A percentile compares a stretch with the other conserved stretches of the same genome.
Conservation (phyloP, 345 rosid genomes). For the Viola odorata region DNA sequence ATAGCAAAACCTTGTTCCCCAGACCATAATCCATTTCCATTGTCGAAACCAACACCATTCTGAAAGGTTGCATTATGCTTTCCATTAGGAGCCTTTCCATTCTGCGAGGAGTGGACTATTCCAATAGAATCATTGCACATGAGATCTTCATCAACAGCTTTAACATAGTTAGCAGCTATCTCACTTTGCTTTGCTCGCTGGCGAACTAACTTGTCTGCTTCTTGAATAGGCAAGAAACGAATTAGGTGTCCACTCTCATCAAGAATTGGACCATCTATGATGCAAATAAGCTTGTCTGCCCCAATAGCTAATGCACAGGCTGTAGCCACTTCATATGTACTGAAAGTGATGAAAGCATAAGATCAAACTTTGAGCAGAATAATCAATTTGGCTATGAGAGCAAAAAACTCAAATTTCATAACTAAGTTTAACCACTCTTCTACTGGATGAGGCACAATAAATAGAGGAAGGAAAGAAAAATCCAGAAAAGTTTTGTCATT, state of each 20-base stretch:
- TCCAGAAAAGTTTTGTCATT: background rate
- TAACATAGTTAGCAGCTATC: conserved; percentile 78
- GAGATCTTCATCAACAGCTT: conserved; percentile 63
- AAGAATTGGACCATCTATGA: conserved; percentile 83
- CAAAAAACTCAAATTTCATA: no score
- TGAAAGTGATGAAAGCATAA: conserved; percentile 30
- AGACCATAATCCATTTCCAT: conserved; percentile 71
- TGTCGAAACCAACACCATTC: conserved; percentile 88
- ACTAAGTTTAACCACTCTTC: no score
- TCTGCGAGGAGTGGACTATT: conserved; percentile 26
- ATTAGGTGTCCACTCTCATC: conserved; percentile 81
- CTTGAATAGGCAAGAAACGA: conserved; percentile 78
- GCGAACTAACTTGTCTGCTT: conserved; percentile 84
- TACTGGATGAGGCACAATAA: no score
- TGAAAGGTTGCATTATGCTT: conserved; percentile 46
- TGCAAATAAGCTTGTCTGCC: conserved; percentile 92
- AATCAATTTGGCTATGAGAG: background rate
- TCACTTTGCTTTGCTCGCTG: conserved; percentile 85
- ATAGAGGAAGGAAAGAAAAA: no score
- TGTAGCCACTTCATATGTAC: conserved; percentile 97
- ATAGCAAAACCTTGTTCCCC: conserved; percentile 96
- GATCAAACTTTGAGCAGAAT: conserved; percentile 3
- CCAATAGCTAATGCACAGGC: conserved; percentile 95
- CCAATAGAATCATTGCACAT: conserved; percentile 46
- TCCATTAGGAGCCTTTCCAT: conserved; percentile 37